These are phyloP conservation scores for Candida manassasensis DNA, from an alignment of 805 yeast genomes.

Conservation along the genomic window DNA sequence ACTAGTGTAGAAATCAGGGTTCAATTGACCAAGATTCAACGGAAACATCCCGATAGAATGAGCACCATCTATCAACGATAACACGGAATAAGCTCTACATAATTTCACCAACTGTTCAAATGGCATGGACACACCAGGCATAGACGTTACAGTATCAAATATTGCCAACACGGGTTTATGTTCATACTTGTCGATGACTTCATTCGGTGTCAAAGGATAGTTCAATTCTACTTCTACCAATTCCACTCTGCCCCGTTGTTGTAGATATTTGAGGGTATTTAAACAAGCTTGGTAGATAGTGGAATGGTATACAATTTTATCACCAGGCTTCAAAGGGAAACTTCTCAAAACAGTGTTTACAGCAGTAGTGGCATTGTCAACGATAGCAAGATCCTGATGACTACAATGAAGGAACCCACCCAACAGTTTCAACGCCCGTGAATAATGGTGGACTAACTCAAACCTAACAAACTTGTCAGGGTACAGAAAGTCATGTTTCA, in stretches of 20 bases:
- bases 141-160: conserved; percentile 56
- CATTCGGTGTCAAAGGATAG: conserved; percentile 42
- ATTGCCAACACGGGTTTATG: conserved; percentile 38
- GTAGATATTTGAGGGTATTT: conserved; percentile 44
- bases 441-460: conserved; percentile 23
- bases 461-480: conserved; percentile 45
- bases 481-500: conserved; percentile 22
- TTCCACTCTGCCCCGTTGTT: conserved; percentile 23
- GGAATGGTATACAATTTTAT: conserved; percentile 44
- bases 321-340: conserved; percentile 47
- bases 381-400: conserved; percentile 46
- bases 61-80: conserved; percentile 69
- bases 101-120: conserved; percentile 42
- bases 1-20: conserved; percentile 58
- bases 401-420: conserved; percentile 43
- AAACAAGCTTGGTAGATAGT: conserved; percentile 53
- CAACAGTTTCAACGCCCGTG: conserved; percentile 32
- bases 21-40: conserved; percentile 32
- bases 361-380: conserved; percentile 57
- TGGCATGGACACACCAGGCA: conserved; percentile 62
- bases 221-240: conserved; percentile 32
- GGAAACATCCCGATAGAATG: conserved; percentile 58
- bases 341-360: conserved; percentile 55
- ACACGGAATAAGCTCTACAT: conserved; percentile 42
- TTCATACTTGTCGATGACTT: conserved; percentile 20